Conservation (phyloP, 2,329 filamentous ascomycete species). For the Claviceps digitariae region DNA sequence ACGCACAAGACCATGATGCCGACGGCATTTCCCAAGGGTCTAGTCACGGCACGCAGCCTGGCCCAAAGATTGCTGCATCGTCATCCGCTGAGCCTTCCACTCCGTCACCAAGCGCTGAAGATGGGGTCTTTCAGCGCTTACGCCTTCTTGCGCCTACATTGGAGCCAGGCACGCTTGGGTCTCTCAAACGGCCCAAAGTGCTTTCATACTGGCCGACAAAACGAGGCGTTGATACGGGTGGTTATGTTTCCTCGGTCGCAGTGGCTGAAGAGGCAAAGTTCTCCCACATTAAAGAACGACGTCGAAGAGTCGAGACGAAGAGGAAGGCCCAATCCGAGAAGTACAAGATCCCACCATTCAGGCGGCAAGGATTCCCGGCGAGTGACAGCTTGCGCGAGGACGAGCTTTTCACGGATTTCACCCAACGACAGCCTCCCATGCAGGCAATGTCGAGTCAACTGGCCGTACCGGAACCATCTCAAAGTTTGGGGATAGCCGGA, state of each 20-base stretch:
- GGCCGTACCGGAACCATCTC: constrained; percentile 19
- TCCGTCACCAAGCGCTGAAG: constrained; percentile 7
- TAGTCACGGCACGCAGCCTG: neutral
- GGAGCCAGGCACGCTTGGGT: constrained; percentile 12
- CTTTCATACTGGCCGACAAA: constrained; percentile 27
- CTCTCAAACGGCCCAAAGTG: constrained; percentile 16
- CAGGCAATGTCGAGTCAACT: constrained; percentile 24
- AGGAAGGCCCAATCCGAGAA: constrained; percentile 21
- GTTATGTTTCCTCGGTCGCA: constrained; percentile 26
- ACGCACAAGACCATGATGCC: constrained; percentile 5
- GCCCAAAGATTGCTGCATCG: constrained; percentile 3
- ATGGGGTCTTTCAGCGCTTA: constrained; percentile 21
- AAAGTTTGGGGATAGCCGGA: constrained; percentile 16
- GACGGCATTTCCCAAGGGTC: constrained; percentile 2
- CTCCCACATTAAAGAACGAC: constrained; percentile 19
- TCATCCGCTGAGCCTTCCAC: constrained; percentile 4
- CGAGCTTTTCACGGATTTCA: constrained; percentile 4
- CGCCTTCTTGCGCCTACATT: constrained; percentile 21
- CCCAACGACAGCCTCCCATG: constrained; percentile 9
- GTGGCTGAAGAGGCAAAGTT: constrained; percentile 22
- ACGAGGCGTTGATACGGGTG: constrained; percentile 19
- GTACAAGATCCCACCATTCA: constrained; percentile 18
- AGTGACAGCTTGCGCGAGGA: constrained; percentile 5
- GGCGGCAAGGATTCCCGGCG: constrained; percentile 12
- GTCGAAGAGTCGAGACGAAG: constrained; percentile 19